These are phyloP conservation scores for Acacia acuminata DNA, from an alignment of 306 rosid species.

Conservation along the genomic window DNA sequence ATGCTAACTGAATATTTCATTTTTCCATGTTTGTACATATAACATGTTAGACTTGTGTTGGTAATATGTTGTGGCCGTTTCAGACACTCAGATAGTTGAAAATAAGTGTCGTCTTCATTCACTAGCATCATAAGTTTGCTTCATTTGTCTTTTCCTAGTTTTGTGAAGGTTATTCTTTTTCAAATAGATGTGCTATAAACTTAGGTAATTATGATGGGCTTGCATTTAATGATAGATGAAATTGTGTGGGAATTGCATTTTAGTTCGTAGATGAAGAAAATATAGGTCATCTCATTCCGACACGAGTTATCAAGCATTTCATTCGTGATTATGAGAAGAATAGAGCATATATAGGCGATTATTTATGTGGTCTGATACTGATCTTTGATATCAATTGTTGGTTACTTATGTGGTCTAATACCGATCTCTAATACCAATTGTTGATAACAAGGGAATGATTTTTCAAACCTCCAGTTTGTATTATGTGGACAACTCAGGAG, in stretches of 20 bases:
- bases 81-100: not conserved
- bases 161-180: constrained; percentile 28
- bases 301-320: constrained; percentile 93
- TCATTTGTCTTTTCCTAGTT: constrained; percentile 17
- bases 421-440: too few relatives aligned
- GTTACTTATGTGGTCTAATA: too few relatives aligned
- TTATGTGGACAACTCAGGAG: too few relatives aligned
- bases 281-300: constrained; percentile 95
- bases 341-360: constrained; percentile 89
- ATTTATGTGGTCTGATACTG: too few relatives aligned
- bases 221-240: constrained; percentile 89
- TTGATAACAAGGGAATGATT: too few relatives aligned
- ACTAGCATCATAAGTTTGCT: constrained; percentile 13
- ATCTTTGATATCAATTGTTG: too few relatives aligned
- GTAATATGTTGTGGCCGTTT: not conserved
- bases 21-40: not conserved
- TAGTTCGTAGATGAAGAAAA: constrained; percentile 95
- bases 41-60: not conserved
- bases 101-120: not conserved
- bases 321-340: constrained; percentile 90
- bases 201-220: constrained; percentile 99
- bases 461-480: too few relatives aligned
- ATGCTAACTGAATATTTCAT: not conserved
- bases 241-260: constrained; percentile 96
- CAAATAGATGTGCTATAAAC: constrained; percentile 96